Conservation (phyloP, 2,329 filamentous ascomycete species). For the Epichloe brachyelytri region DNA sequence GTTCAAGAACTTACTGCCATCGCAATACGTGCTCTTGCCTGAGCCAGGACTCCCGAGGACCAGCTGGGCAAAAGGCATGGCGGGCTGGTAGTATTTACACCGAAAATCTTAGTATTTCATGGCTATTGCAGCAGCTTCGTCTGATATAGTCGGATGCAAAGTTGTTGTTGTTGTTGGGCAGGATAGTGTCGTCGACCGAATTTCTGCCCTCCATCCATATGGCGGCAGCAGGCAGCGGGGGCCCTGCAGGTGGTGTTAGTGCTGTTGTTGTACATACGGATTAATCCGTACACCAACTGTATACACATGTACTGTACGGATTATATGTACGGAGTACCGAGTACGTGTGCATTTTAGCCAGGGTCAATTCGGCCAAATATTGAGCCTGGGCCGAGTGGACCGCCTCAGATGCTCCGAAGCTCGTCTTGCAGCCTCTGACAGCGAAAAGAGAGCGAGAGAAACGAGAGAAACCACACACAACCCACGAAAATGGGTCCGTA, state of each 20-base stretch:
- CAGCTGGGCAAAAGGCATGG: slow-evolving; percentile 58
- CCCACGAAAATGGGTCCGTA: slow-evolving; percentile 4
- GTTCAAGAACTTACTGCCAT: slow-evolving; percentile 60
- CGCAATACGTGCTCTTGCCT: slow-evolving; percentile 95
- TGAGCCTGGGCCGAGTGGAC: not conserved
- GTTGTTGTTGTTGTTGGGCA: not conserved
- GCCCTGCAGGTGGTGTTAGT: no score
- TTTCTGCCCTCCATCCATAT: slow-evolving; percentile 4
- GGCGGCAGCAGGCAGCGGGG: no score
- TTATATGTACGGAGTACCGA: no score
- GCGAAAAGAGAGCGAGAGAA: not conserved
- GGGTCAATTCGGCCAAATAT: not conserved
- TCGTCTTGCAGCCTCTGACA: not conserved
- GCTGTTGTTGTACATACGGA: no score
- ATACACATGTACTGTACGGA: no score
- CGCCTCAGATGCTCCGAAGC: not conserved
- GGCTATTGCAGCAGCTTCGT: not conserved
- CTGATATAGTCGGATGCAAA: not conserved
- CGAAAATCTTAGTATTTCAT: not conserved
- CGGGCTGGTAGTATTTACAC: slow-evolving; percentile 2
- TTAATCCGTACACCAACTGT: no score
- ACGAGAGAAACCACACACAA: slow-evolving; percentile 2
- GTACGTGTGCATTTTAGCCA: not conserved
- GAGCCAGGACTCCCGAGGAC: slow-evolving; percentile 89
- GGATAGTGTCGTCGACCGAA: not conserved